Conservation (phyloP, 2,329 filamentous ascomycete genomes). For the Monosporascus cannonballus region DNA sequence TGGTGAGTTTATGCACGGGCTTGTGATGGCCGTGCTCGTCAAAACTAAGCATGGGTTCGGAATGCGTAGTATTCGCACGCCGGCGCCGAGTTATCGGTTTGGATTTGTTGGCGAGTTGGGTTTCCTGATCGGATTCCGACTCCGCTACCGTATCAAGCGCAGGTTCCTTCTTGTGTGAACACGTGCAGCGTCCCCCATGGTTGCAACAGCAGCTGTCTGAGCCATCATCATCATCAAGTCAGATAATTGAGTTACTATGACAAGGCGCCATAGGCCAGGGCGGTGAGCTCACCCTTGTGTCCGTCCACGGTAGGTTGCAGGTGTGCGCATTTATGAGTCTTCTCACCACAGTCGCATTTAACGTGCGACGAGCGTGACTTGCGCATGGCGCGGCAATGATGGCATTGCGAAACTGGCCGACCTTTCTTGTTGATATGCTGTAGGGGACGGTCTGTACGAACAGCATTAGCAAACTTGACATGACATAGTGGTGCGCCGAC, state of each 20-base stretch:
- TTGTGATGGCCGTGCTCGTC: constrained; percentile 62
- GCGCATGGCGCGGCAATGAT: constrained; percentile 91
- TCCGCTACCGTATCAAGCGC: constrained; percentile 59
- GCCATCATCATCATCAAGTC: constrained; percentile 19
- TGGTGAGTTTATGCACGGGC: constrained; percentile 53
- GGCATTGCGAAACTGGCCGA: constrained; percentile 93
- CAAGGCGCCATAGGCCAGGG: constrained; percentile 6
- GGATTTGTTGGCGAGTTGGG: constrained; percentile 28
- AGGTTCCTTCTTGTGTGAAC: constrained; percentile 57
- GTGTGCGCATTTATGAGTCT: constrained; percentile 66
- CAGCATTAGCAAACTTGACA: constrained; percentile 1
- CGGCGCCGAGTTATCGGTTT: constrained; percentile 43
- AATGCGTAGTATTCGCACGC: constrained; percentile 56
- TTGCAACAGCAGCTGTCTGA: constrained; percentile 65
- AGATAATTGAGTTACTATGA: constrained; percentile 18
- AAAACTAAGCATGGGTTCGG: constrained; percentile 52
- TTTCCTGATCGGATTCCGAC: constrained; percentile 51
- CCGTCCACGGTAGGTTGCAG: constrained; percentile 51
- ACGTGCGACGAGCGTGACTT: constrained; percentile 93
- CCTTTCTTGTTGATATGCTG: constrained; percentile 97
- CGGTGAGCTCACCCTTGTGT: constrained; percentile 48
- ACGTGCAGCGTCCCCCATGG: constrained; percentile 61
- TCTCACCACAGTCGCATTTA: constrained; percentile 96
- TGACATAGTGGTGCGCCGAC: no score
- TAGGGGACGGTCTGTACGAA: constrained; percentile 69